Evolutionary conservation across 2,329 filamentous ascomycete species (phyloP), one percentile per base, ranked within the genome.

Genomic region (Curvularia spicifera): DNA sequence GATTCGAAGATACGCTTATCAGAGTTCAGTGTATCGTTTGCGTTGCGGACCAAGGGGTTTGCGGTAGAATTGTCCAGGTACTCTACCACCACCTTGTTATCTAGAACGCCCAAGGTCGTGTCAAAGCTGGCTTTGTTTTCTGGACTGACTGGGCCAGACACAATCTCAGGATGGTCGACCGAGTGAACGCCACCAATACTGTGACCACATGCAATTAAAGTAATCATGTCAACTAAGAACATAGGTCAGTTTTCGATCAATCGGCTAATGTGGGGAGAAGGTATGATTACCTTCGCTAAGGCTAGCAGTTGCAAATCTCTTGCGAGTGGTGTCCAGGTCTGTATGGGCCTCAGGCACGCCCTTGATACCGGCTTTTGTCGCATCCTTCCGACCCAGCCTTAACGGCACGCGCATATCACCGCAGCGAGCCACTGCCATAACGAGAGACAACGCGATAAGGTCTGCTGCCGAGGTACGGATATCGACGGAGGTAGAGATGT

Each of bases 151-250:
- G 53, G 59, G 44, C 62, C 61, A 20, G 67, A 60, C 3, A 75
- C 71, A 45, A 77, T 72, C 31, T 72, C 64, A 12, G 74, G 74
- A 50, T 67, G 71, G 20, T 69, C 70, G 29, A 58, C 64, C 28
- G 65, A 63, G 51, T 77, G 74, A 8, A 77, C 73, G n/a, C 72
- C 69, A 18, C 75, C 75, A 31, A 78, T 63, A 1, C 68, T 71
- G 54, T 78, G 75, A 2, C 75, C 75, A 53, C 74, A 78, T 8
- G 75, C 73, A 24, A 71, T 67, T 29, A 78, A 51, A 15, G 64
- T 64, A 37, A 70, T 69, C 64, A 68, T 69, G 13, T 70, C 66
- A 40, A 57, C 59, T 63, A 43, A 35, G 12, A 12, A 12, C 12
- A 20, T 4, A 20, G 50, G 50, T 48, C 26, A 54, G 52, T 48